phyloP scores from a whole-genome alignment of 176 grass and related monocot genomes.

The Aegilops longissima region DNA sequence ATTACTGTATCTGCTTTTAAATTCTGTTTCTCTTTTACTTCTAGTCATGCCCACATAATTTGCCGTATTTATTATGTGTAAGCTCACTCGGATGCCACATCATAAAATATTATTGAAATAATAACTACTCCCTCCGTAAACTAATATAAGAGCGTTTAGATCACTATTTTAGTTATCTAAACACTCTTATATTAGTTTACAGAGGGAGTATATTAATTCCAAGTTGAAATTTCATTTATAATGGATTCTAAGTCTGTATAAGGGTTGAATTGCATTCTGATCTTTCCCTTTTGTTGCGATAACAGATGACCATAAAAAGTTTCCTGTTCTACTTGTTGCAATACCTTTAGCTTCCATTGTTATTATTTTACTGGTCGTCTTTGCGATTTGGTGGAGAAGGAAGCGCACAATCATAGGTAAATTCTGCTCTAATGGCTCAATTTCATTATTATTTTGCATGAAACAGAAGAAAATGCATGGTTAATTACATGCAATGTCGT shows the following conservation, averaged over 20 bases:
- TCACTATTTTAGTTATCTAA: no score
- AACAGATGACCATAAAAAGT: slow-evolving; percentile 1
- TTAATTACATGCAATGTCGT: background rate
- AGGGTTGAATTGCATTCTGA: background rate
- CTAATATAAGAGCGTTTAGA: no score
- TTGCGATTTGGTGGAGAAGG: slow-evolving; percentile 23
- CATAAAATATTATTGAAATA: no score
- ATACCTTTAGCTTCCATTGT: background rate
- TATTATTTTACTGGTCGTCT: background rate
- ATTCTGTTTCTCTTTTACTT: no score
- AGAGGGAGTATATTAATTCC: no score
- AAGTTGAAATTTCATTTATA: no score
- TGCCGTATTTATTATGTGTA: no score
- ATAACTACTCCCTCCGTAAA: no score
- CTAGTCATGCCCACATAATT: no score
- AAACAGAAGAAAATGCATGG: background rate
- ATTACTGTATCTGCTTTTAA: no score
- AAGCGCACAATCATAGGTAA: background rate
- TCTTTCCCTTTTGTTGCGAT: background rate
- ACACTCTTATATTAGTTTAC: no score
- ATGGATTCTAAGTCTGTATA: background rate
- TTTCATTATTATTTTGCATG: background rate
- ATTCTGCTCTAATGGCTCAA: background rate
- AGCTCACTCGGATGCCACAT: no score
- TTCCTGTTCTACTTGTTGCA: background rate